Evolutionary conservation across 2,329 filamentous ascomycete genomes (phyloP).

Genomic region (Claviceps paspali): DNA sequence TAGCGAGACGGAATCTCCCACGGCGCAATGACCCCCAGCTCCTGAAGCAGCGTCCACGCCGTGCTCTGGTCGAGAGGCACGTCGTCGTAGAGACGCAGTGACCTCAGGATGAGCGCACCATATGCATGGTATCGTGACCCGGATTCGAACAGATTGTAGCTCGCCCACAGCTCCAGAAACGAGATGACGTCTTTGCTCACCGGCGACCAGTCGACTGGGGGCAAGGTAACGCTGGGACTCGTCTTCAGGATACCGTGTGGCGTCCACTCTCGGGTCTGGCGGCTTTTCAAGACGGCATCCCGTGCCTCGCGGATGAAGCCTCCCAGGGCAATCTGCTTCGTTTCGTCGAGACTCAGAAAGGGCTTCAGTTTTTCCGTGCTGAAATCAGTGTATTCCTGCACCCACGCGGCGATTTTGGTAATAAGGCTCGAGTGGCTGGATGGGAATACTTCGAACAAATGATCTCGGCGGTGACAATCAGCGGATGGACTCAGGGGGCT

Average conservation of each 20-base stretch:
- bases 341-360: conserved; percentile 8
- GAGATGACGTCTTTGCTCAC: conserved; percentile 36
- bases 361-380: conserved; percentile 8
- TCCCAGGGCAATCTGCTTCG: conserved; percentile 15
- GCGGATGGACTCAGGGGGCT: conserved; percentile 33
- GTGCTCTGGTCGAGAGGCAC: conserved; percentile 26
- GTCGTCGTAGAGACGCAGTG: conserved; percentile 42
- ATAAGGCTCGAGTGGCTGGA: conserved; percentile 15
- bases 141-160: conserved; percentile 35
- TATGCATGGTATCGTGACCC: conserved; percentile 41
- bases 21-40: conserved; percentile 54
- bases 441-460: conserved; percentile 43
- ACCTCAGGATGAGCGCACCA: conserved; percentile 49
- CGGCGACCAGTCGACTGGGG: conserved; percentile 15
- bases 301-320: conserved; percentile 36
- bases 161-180: conserved; percentile 57
- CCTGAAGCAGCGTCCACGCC: conserved; percentile 54
- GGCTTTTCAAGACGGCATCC: conserved; percentile 33
- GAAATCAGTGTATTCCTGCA: conserved; percentile 17
- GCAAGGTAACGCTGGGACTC: conserved; percentile 11
- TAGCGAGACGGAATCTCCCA: conserved; percentile 56
- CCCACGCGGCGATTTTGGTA: conserved; percentile 16
- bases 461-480: conserved; percentile 31
- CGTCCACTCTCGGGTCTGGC: conserved; percentile 32
- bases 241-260: conserved; percentile 29